Evolutionary conservation across 371 early-diverging fungal species (phyloP), one percentile per base, ranked within the genome.

Genomic region (Syncephalastrum sp.): DNA sequence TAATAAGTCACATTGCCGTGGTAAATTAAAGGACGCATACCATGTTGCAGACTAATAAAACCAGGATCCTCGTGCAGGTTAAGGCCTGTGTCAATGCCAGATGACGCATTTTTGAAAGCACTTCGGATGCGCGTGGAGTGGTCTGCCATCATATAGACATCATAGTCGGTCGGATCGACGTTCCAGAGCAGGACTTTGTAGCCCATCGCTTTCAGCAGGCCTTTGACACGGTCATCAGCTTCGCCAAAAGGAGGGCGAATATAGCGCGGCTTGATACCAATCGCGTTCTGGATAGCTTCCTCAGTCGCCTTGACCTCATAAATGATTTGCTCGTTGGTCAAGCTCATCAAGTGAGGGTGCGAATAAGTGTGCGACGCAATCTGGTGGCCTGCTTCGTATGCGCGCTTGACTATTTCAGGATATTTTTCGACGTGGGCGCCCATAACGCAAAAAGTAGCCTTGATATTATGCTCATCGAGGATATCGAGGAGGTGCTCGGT

Each of bases 391-490:
- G 71, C 59, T n/a, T 69, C 59, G 52, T 64, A 79, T 4, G 74
- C 79, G 12, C 83, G 67, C 41, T 68, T 69, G 16, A 81, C 47
- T 15, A 77, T 47, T 3, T 59, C 60, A 8, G 68, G 65, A 49
- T 63, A 71, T 25, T 64, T 51, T 19, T 65, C 50, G 38, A 74
- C 75, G 48, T 72, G 65, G 6, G 67, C 53, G 5, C 90, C 91
- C 68, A 86, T 83, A 17, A 88, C 66, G 60, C 87, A 90, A 60
- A 90, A 90, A 0, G 91, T 91, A 1, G 81, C 89, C 54, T 81
- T 86, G 53, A 81, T 69, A 15, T 74, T 60, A 10, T 68, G 46
- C 6, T 58, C 42, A 14, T 72, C 72, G 16, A 90, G 65, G 13
- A 74, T 57, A 47, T 82, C 78, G 13, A 91, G 65, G 1, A 90